phyloP scores from a whole-genome alignment of 1,139 yeast genomes.

The Blastobotrys niveus region DNA sequence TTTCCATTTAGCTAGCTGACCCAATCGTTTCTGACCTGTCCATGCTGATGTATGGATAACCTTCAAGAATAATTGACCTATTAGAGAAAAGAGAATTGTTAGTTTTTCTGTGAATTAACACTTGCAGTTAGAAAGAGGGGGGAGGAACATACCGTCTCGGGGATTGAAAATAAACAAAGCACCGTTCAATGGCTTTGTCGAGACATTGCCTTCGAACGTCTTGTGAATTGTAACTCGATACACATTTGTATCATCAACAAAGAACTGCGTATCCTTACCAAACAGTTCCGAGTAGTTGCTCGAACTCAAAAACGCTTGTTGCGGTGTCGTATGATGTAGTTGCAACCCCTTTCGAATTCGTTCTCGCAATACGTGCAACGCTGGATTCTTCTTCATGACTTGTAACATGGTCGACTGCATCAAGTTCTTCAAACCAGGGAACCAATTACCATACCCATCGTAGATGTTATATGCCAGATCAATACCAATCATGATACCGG shows the following conservation, averaged over 20 bases:
- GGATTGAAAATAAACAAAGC: constrained; percentile 88
- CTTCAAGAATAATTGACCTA: constrained; percentile 79
- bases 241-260: constrained; percentile 89
- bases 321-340: constrained; percentile 88
- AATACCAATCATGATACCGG: constrained; percentile 85
- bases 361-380: constrained; percentile 84
- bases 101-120: background rate
- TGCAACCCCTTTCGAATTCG: constrained; percentile 92
- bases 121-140: no score
- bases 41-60: constrained; percentile 92
- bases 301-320: constrained; percentile 84
- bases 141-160: constrained; percentile 52
- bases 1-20: constrained; percentile 96
- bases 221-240: constrained; percentile 90
- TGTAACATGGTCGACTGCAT: constrained; percentile 90
- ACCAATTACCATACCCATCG: constrained; percentile 97
- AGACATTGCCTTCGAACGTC: constrained; percentile 87
- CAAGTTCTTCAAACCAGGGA: constrained; percentile 86
- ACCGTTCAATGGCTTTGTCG: constrained; percentile 92
- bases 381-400: constrained; percentile 93
- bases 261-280: constrained; percentile 73
- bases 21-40: constrained; percentile 94
- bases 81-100: constrained; percentile 6
- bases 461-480: constrained; percentile 95
- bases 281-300: constrained; percentile 86